phyloP scores from a whole-genome alignment of 257 asterid genomes.

The Nicotiana undulata region DNA sequence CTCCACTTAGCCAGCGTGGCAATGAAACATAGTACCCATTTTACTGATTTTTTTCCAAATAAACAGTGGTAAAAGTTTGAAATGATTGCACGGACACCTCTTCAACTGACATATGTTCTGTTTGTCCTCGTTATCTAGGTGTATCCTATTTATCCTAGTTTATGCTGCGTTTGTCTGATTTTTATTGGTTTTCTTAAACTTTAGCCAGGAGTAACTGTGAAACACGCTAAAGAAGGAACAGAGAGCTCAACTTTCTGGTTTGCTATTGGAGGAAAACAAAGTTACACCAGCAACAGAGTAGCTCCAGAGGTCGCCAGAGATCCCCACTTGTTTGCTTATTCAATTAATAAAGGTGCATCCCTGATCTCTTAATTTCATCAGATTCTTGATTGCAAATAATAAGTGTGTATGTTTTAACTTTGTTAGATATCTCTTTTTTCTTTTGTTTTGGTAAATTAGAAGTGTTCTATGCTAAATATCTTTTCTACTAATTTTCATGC shows the following conservation, averaged over 20 bases:
- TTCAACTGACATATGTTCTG: neutral
- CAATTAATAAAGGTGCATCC: slow-evolving; percentile 53
- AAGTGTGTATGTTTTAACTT: slow-evolving; percentile 1
- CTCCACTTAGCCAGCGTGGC: neutral
- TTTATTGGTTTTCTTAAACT: neutral
- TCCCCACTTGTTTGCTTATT: slow-evolving; percentile 70
- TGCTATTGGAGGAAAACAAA: slow-evolving; percentile 92
- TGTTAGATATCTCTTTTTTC: neutral
- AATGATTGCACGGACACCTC: neutral
- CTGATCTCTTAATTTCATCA: neutral
- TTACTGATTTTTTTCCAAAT: neutral
- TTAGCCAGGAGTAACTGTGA: slow-evolving; percentile 74
- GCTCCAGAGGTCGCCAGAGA: slow-evolving; percentile 62
- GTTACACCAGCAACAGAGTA: slow-evolving; percentile 72
- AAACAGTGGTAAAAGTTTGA: neutral
- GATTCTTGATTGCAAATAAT: neutral
- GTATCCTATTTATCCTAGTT: neutral
- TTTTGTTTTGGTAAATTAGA: neutral
- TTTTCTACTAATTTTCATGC: slow-evolving; percentile 30
- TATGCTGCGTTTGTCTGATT: neutral
- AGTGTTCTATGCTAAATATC: neutral
- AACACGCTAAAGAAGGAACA: slow-evolving; percentile 90
- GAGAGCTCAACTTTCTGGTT: slow-evolving; percentile 97
- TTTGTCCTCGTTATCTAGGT: too few relatives aligned
- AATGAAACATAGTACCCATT: neutral